A percentile compares a stretch with the other conserved stretches of the same genome.
These are phyloP conservation scores for Penicillium pancosmium DNA, from an alignment of 495 filamentous ascomycete species.

Conservation along the genomic window DNA sequence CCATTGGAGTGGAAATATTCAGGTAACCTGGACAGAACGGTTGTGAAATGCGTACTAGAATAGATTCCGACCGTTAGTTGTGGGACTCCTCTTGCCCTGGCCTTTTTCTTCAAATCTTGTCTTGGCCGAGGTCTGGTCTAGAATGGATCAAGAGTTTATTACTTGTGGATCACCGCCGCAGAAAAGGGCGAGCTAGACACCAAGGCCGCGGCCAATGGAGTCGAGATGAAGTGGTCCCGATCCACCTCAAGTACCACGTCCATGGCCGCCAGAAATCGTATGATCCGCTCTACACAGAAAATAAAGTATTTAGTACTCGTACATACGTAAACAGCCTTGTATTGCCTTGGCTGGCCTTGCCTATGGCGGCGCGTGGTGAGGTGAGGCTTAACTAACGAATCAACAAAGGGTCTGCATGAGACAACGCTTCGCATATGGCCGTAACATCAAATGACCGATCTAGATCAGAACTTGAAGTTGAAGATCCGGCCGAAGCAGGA, in stretches of 20 bases:
- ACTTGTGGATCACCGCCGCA: conserved; percentile 21
- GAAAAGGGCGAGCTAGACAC: conserved; percentile 20
- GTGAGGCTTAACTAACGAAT: conserved; percentile 17
- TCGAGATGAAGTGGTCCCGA: conserved; percentile 10
- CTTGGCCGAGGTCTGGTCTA: neutral
- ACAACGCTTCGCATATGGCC: conserved; percentile 6
- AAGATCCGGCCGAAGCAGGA: neutral
- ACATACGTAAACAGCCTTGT: neutral
- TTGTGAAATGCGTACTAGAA: conserved; percentile 16
- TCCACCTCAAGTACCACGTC: conserved; percentile 14
- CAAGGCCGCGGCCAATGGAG: conserved; percentile 16
- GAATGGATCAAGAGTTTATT: conserved; percentile 5
- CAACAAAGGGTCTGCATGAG: conserved; percentile 19
- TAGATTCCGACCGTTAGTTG: neutral
- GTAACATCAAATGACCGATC: neutral
- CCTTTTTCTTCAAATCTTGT: neutral
- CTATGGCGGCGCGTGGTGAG: neutral
- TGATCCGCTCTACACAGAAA: conserved; percentile 12
- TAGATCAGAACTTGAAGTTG: neutral
- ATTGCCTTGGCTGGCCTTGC: neutral
- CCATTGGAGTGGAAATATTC: conserved; percentile 19
- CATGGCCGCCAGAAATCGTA: conserved; percentile 23
- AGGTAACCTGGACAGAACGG: conserved; percentile 15
- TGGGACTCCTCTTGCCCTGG: neutral
- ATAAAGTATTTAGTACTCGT: neutral